Percentiles rank a stretch among this genome's conserved stretches.
phyloP scores from a whole-genome alignment of 371 early-diverging fungal genomes.

The Batrachochytrium dendrobatidis region DNA sequence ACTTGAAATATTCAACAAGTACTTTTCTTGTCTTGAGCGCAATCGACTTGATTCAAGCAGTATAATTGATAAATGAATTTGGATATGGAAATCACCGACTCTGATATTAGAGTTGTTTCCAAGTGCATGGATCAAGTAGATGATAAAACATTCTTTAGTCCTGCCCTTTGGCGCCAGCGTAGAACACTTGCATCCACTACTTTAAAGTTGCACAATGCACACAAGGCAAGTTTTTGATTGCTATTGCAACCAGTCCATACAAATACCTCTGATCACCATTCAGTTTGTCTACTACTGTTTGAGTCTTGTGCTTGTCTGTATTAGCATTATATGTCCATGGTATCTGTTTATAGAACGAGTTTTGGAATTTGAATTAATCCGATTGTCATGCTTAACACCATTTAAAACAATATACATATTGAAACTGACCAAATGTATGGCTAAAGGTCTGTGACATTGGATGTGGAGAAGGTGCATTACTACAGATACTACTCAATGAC shows the following conservation, averaged over 20 bases:
- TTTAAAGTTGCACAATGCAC: slow-evolving; percentile 6
- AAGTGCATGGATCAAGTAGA: too few relatives aligned
- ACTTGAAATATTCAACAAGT: too few relatives aligned
- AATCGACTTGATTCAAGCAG: too few relatives aligned
- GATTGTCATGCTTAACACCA: neutral
- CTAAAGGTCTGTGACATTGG: slow-evolving; percentile 30
- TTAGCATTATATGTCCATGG: neutral
- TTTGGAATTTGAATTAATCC: neutral
- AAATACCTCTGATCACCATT: neutral
- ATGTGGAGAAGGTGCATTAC: slow-evolving; percentile 32
- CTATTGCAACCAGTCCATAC: too few relatives aligned
- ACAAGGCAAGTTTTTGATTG: slow-evolving; percentile 5
- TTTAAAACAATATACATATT: neutral
- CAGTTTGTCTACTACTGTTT: neutral
- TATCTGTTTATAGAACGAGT: neutral
- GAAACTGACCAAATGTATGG: neutral
- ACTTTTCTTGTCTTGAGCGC: too few relatives aligned
- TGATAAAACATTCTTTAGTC: slow-evolving; percentile 22
- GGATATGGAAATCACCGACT: too few relatives aligned
- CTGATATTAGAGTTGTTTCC: too few relatives aligned
- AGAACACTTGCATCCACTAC: slow-evolving; percentile 16
- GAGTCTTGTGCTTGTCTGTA: neutral
- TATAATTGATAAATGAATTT: too few relatives aligned
- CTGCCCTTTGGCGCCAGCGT: slow-evolving; percentile 37
- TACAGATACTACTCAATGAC: slow-evolving; percentile 25